Evolutionary conservation across 2,329 filamentous ascomycete genomes (phyloP).

Genomic region (Diaporthe eres): DNA sequence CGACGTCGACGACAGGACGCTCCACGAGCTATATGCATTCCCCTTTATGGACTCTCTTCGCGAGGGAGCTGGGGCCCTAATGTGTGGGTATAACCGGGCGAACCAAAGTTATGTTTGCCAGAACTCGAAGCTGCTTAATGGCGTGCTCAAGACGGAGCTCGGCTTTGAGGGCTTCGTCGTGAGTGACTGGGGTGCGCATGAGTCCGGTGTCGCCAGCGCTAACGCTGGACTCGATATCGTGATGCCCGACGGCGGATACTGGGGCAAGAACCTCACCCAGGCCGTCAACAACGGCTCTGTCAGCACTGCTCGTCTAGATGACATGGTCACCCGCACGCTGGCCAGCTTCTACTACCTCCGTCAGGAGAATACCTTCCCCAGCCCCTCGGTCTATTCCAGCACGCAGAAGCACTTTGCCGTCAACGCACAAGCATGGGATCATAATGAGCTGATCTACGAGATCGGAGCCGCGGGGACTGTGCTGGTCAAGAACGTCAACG

Average conservation of each 20-base stretch:
- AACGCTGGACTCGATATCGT: slow-evolving; percentile 79
- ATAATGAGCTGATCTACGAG: slow-evolving; percentile 37
- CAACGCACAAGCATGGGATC: slow-evolving; percentile 33
- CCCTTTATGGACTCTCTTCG: slow-evolving; percentile 38
- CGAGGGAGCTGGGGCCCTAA: slow-evolving; percentile 35
- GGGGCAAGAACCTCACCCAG: slow-evolving; percentile 65
- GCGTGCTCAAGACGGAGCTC: slow-evolving; percentile 74
- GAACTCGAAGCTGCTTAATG: slow-evolving; percentile 77
- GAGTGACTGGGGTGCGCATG: slow-evolving; percentile 77
- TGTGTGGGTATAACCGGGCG: slow-evolving; percentile 38
- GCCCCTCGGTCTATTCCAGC: slow-evolving; percentile 33
- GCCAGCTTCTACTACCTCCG: slow-evolving; percentile 39
- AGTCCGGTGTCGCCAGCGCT: slow-evolving; percentile 72
- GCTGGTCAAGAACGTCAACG: slow-evolving; percentile 72
- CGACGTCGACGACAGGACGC: slow-evolving; percentile 58
- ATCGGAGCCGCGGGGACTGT: slow-evolving; percentile 53
- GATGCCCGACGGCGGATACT: slow-evolving; percentile 67
- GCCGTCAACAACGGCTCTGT: slow-evolving; percentile 74
- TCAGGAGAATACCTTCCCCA: slow-evolving; percentile 38
- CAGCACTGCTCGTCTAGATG: slow-evolving; percentile 66
- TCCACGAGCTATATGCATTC: slow-evolving; percentile 62
- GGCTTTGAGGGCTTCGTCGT: slow-evolving; percentile 77
- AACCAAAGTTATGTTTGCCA: slow-evolving; percentile 71
- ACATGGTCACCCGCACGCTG: slow-evolving; percentile 61
- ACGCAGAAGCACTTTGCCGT: slow-evolving; percentile 38